Evolutionary conservation across 2,329 filamentous ascomycete species (phyloP).

Genomic region (Fusarium mexicanum): DNA sequence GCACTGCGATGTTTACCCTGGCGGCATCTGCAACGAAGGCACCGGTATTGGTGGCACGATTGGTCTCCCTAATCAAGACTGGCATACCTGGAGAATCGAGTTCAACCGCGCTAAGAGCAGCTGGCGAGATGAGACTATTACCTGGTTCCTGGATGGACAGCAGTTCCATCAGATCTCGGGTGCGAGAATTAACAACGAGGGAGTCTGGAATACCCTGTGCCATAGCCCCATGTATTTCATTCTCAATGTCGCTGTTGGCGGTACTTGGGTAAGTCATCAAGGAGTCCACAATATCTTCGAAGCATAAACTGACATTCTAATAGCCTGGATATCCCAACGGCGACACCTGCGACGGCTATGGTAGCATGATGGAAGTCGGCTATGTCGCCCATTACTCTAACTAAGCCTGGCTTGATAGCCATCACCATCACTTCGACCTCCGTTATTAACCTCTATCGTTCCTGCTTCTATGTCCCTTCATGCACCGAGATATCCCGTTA

Average conservation of each 20-base stretch:
- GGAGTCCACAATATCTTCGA: fast-evolving
- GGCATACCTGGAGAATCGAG: slow-evolving; percentile 60
- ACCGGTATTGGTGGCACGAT: slow-evolving; percentile 51
- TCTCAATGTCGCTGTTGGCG: slow-evolving; percentile 63
- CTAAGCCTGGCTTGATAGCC: neutral
- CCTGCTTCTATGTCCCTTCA: neutral
- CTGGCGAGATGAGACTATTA: slow-evolving; percentile 59
- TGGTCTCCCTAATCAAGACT: slow-evolving; percentile 42
- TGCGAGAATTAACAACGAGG: slow-evolving; percentile 53
- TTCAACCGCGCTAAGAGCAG: slow-evolving; percentile 56
- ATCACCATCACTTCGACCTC: fast-evolving
- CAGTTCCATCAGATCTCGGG: slow-evolving; percentile 56
- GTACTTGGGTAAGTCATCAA: slow-evolving; percentile 54
- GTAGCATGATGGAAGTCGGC: slow-evolving; percentile 59
- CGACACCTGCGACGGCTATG: slow-evolving; percentile 54
- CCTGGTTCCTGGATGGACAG: slow-evolving; percentile 58
- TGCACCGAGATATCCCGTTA: neutral
- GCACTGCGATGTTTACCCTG: slow-evolving; percentile 42
- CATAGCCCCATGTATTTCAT: slow-evolving; percentile 61
- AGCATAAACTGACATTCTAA: neutral
- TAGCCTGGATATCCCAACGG: slow-evolving; percentile 58
- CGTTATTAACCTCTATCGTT: fast-evolving
- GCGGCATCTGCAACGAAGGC: slow-evolving; percentile 60
- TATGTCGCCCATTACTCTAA: slow-evolving; percentile 55
- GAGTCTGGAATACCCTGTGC: slow-evolving; percentile 57